Base-by-base conservation (phyloP, 2,329 filamentous ascomycete genomes). In the Peltaster fructicola region DNA sequence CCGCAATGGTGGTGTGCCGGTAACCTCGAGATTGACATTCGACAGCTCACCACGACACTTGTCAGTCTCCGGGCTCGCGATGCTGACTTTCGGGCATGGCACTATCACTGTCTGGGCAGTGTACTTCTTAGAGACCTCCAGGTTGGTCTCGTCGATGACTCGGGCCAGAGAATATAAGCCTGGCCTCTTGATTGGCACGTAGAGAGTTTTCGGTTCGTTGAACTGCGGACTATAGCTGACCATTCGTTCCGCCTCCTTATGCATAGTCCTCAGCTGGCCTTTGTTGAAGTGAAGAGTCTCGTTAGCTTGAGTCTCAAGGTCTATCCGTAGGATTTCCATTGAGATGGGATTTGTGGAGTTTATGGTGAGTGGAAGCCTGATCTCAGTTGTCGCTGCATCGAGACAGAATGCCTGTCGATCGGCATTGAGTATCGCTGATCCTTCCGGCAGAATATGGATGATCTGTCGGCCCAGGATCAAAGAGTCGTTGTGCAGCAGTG, bases 381-480 rank as follows among this genome's bases (percentile, higher is more conserved):
- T 65, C 6, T 64, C 57, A 15, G 63, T 61, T 30, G 63, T 68
- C 12, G 65, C 57, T 20, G 61, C 57, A 29, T 74, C 73, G 23
- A 98, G 55, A 51, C 88, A 98, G 50, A 88, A 88, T 1, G 82
- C 66, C n/a, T 63, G 56, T 30, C 68, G 65, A 22, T 82, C 67
- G 1, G 82, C 81, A 43, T 98, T 98, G 34, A 98, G 60, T 23
- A 82, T 63, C 8, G 84, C 88, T 23, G 84, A 42, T 59, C 90
- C 90, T 59, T 98, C 88, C 2, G 88, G 88, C 27, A 98, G 60
- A 44, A 98, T 92, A 47, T 98, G 88, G 52, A 98, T 85, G 40
- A 93, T 91, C 55, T 95, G 84, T 50, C 82, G 88, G 44, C 88
- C 88, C 54, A 92, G 66, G 35, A 98, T 95, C 43, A 95, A 65